Evolutionary conservation across 192 early-diverging fungal species (phyloP), one percentile per base, ranked within the genome.

Genomic region (Backusella mclennaniae): DNA sequence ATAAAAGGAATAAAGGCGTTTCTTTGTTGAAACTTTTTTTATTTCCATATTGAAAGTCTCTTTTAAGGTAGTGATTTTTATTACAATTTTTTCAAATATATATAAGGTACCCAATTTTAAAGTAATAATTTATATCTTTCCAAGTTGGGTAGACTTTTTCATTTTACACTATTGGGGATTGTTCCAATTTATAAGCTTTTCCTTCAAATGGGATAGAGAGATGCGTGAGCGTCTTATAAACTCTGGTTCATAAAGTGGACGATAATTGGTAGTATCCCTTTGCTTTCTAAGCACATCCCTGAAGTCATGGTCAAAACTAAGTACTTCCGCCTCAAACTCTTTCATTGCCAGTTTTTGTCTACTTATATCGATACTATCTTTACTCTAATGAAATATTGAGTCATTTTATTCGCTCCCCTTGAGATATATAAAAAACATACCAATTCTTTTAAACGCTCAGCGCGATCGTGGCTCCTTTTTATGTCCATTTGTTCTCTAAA

Each of bases 401-500:
- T 9, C 42, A 44, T 0, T 63, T 26, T 63, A n/a, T 19, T 49
- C 19, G 15, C 15, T n/a, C 19, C 1, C 46, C 21, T 26, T 26
- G 26, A 4, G 23, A n/a, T 4, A 56, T 56, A 56, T 23, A 56
- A 21, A 11, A 56, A 23, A 56, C 53, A 23, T 56, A 56, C 53
- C 53, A 59, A 29, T 11, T 63, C 56, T 14, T 14, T 29, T 29
- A 63, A 12, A 11, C 56, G 56, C 23, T 63, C 56, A 29, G 56
- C 56, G 11, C 56, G 56, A 63, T 63, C 56, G n/a, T 63, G 56
- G 9, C 56, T 63, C 26, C 56, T 63, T 63, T 63, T 63, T 26
- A 63, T 63, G 23, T 63, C 56, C 56, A 63, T 63, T 63, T 63
- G 56, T 12, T 63, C 56, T 63, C 56, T 63, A n/a, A 63, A 29